Base-by-base conservation (phyloP, 192 early-diverging fungal genomes). In the Powellomyces hirtus region DNA sequence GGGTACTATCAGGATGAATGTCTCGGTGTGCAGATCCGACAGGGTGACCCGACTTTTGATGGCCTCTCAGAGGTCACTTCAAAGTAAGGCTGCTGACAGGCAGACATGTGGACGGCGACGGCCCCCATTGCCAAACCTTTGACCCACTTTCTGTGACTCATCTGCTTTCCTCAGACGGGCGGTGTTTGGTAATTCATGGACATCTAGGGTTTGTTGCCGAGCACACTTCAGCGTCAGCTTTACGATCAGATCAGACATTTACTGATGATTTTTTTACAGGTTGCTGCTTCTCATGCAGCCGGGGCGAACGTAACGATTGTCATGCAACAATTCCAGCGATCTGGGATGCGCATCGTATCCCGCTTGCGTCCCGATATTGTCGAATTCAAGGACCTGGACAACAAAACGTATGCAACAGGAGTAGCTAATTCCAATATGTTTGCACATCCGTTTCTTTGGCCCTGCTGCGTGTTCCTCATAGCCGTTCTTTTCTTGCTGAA, bases 151-250 rank as follows among this genome's bases (percentile, higher is more conserved):
- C 29, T 56, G 20, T 27, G n/a, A 56, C 18, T 56, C n/a, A 24
- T 56, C 30, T 42, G 6, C 11, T 35, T 29, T 20, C 22, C 30
- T 1, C 50, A 65, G 63, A 16, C 42, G 63, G 10, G 63, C 63
- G 1, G 46, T 65, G 1, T 65, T 65, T 51, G 63, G 63, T 24
- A 65, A 65, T 50, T 38, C 63, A n/a, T 65, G 63, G 63, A 65
- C 63, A 10, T 35, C 30, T 30, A 44, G 59, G 31, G 59, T 61
- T 16, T 16, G n/a, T n/a, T 14, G 13, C 42, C 13, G 42, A n/a
- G n/a, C 13, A 44, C 42, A 44, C 13, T n/a, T 44, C 13, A n/a
- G 13, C 42, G 13, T 14, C 13, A 44, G n/a, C 42, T 44, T 44
- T 44, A 44, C 13, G 42, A 44, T n/a, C 14, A 24, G n/a, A 56